Conservation (phyloP, 2,329 filamentous ascomycete genomes). For the Penicillium oxalicum region DNA sequence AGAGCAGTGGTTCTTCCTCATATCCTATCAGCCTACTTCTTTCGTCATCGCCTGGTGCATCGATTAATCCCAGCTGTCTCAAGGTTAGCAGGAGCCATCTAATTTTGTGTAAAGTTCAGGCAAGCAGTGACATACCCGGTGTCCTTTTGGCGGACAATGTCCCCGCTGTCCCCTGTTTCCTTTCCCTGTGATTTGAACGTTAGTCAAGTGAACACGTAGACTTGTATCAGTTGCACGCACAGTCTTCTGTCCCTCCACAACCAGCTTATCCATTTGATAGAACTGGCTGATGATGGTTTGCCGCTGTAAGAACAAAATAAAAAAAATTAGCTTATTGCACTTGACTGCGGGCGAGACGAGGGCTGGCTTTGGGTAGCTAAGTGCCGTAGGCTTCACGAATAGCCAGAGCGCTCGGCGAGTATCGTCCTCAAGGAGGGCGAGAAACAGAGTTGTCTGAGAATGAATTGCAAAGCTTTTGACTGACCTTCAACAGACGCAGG, state of each 20-base stretch:
- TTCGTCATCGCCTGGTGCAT: not conserved
- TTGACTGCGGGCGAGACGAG: no score
- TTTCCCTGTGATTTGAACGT: constrained; percentile 21
- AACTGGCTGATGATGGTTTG: constrained; percentile 95
- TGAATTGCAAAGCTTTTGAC: constrained; percentile 21
- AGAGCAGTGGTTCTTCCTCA: not conserved
- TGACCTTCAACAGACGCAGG: constrained; percentile 83
- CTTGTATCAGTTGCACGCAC: constrained; percentile 44
- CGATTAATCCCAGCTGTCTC: constrained; percentile 27
- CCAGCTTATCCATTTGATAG: constrained; percentile 83
- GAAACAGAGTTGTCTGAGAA: no score
- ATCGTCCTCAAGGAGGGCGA: no score
- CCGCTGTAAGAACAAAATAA: constrained; percentile 53
- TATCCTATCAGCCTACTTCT: constrained; percentile 1
- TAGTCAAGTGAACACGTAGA: constrained; percentile 1
- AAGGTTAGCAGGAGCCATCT: constrained; percentile 3
- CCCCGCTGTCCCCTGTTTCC: constrained; percentile 58
- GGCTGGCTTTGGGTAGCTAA: no score
- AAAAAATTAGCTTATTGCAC: constrained; percentile 29
- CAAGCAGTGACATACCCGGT: constrained; percentile 54
- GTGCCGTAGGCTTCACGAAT: no score
- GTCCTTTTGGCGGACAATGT: constrained; percentile 70
- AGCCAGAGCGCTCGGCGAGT: no score
- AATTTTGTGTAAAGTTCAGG: not conserved
- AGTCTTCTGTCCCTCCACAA: constrained; percentile 81